Evolutionary conservation across 2,329 filamentous ascomycete genomes (phyloP), one percentile per base, ranked within the genome.

Genomic region (Trichoderma sp.): DNA sequence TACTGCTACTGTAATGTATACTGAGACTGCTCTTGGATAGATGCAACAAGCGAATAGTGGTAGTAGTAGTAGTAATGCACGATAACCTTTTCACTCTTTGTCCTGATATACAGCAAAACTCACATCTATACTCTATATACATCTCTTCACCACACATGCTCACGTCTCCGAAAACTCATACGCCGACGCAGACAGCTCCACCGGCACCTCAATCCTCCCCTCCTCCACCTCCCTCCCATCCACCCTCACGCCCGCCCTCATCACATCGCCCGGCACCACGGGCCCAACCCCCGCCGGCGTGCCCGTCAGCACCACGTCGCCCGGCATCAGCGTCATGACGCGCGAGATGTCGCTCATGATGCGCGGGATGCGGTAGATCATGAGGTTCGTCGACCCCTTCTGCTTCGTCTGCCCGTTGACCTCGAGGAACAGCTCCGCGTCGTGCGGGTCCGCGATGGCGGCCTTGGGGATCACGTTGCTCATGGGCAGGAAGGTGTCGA

Each of bases 401-500:
- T 99, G 96, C 78, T 88, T 89, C 74, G 88, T 82, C 79, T 92
- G 83, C 72, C 89, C 88, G 80, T 97, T 97, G 77, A 99, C 92
- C 64, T 86, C 90, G 69, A 99, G 87, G 80, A 91, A 96, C 71
- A 99, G 83, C 82, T 96, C 92, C 21, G 93, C 90, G 76, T 95
- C 89, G 79, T 98, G 94, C 37, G 96, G 96, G 81, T 98, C 89
- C 14, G 91, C 87, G 74, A 99, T 93, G 73, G 87, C 85, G 43
- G 87, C 85, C 83, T 96, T 97, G 74, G 89, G 84, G 75, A 99
- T 96, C 68, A 92, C 85, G 72, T 91, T 84, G 79, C 91, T 93
- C 77, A 99, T 87, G 70, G 96, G 96, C 63, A 97, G 86, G 84
- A 99, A 99, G 3, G 96, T 98, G 80, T 99, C 96, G 79, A 98